Evolutionary conservation across 768 basidiomycete species (phyloP), one percentile per base, ranked within the genome.

Genomic region (Calocybe gangraenosa): DNA sequence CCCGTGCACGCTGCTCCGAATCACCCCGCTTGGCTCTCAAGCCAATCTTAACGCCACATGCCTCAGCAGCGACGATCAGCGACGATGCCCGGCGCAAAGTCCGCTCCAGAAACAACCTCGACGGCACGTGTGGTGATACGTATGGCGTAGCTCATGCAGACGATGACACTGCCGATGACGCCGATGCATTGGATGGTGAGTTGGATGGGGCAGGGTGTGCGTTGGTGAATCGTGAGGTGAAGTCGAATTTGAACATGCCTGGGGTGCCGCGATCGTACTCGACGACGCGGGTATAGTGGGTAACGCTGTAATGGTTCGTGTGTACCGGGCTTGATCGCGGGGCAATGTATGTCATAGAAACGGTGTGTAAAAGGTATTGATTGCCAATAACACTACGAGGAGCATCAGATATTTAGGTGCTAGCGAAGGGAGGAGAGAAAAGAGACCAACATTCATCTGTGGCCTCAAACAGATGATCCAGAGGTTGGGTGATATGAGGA

Each of bases 241-340:
- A 98, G 47, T 99, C 94, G 62, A 92, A 97, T 65, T 97, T 96
- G 84, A 97, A 96, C 60, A 98, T 95, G 13, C 90, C 94, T 0
- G 95, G 95, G 0, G 91, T 84, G 6, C 88, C 90, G 13, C 71
- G 67, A 51, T 88, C 80, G 58, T 90, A 86, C 15, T 79, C 69
- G 2, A 96, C 68, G 14, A 78, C 73, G 22, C 89, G 81, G 1
- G 78, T 82, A 55, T 97, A 95, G 65, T 96, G 92, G 0, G 92
- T 97, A 3, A 97, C 95, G 37, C 89, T 90, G 67, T 98, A 97
- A 63, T 95, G 90, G 58, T 88, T 77, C 2, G 90, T 92, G 32
- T 76, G 61, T 2, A 92, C 64, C 3, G 87, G 84, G 0, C 47
- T 25, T 10, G 76, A 70, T 22, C 85, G 82, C 6, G 87, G 82